phyloP scores from a whole-genome alignment of 306 rosid genomes.

The Rosa rugosa region DNA sequence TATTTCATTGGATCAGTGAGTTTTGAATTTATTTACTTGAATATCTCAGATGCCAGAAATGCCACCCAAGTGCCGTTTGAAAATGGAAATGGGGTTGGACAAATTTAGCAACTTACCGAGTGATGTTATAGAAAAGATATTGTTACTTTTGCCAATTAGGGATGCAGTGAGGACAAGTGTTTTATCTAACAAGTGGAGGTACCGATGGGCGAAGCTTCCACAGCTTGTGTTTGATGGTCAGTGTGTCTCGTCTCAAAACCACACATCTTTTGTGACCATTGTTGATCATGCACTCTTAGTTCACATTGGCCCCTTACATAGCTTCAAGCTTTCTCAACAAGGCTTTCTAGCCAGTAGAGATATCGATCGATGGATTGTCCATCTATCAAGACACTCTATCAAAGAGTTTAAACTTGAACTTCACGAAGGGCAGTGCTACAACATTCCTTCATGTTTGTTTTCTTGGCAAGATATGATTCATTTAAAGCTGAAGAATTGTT shows the following conservation, averaged over 20 bases:
- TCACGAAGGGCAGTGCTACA: constrained; percentile 51
- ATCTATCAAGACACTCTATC: constrained; percentile 39
- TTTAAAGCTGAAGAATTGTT: constrained; percentile 50
- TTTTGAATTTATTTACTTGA: no score
- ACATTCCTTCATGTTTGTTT: constrained; percentile 49
- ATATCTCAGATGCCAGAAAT: constrained; percentile 28
- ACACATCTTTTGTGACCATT: constrained; percentile 28
- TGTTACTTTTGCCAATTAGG: constrained; percentile 41
- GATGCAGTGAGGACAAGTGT: constrained; percentile 60
- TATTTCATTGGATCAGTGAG: not conserved
- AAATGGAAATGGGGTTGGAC: constrained; percentile 40
- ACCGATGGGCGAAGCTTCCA: constrained; percentile 21
- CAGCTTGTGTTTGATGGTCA: constrained; percentile 44
- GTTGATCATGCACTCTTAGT: constrained; percentile 55
- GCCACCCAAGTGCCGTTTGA: constrained; percentile 29
- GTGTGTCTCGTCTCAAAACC: constrained; percentile 32
- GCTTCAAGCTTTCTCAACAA: constrained; percentile 50
- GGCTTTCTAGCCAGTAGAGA: constrained; percentile 39
- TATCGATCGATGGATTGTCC: constrained; percentile 53
- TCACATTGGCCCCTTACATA: constrained; percentile 47
- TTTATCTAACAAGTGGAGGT: constrained; percentile 57
- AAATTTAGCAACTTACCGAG: constrained; percentile 44
- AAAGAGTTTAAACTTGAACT: constrained; percentile 54
- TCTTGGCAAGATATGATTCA: constrained; percentile 42
- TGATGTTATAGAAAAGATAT: constrained; percentile 47